phyloP scores from a whole-genome alignment of 148 eudicot genomes.

The Diospyros lotus region DNA sequence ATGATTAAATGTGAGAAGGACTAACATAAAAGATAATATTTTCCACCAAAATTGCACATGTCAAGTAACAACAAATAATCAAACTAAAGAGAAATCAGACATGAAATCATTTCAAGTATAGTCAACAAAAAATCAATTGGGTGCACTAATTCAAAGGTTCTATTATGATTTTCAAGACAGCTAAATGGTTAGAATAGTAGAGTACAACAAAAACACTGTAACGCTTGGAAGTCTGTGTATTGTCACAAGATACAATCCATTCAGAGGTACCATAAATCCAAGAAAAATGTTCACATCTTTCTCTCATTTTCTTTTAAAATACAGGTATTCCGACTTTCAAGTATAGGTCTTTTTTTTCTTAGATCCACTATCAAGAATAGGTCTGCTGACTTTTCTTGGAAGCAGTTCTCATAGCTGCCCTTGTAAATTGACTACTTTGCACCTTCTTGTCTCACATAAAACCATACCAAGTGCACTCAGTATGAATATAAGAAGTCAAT shows the following conservation, averaged over 20 bases:
- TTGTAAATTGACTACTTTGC: neutral
- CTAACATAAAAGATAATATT: neutral
- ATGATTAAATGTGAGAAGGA: conserved; percentile 12
- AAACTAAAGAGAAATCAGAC: neutral
- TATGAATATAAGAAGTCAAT: no score
- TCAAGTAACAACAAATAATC: neutral
- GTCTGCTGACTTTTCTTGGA: neutral
- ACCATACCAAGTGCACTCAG: neutral
- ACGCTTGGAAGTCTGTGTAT: no score
- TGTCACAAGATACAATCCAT: no score
- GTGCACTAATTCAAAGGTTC: neutral
- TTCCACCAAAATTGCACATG: neutral
- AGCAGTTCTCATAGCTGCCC: neutral
- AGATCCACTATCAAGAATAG: neutral
- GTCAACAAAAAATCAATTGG: neutral
- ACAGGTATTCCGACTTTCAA: neutral
- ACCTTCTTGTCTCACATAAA: neutral
- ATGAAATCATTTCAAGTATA: neutral
- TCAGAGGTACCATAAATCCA: no score
- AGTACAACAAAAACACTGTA: neutral
- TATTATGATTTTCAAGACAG: neutral
- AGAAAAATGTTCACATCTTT: no score
- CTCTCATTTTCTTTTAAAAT: neutral
- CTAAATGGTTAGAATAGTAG: neutral
- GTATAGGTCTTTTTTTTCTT: no score